These are phyloP conservation scores for Sechiopsis laciniata DNA, from an alignment of 306 rosid species.

Conservation along the genomic window DNA sequence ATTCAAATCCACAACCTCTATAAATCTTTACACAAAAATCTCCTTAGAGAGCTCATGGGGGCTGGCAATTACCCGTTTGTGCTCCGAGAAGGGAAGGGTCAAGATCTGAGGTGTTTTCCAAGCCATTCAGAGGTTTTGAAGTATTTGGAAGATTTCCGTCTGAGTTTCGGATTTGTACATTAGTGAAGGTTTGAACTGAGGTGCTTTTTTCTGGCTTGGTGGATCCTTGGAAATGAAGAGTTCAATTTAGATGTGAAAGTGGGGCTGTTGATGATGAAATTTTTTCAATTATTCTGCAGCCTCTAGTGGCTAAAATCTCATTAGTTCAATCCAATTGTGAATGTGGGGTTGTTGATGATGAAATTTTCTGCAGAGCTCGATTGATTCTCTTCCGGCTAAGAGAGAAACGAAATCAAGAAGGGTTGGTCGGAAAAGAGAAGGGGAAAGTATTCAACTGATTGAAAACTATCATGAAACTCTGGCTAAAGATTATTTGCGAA, in stretches of 20 bases:
- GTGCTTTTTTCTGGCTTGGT: slow-evolving; percentile 29
- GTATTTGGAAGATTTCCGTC: slow-evolving; percentile 38
- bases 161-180: slow-evolving; percentile 30
- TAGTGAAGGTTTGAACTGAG: slow-evolving; percentile 36
- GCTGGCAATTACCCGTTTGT: slow-evolving; percentile 54
- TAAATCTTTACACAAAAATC: slow-evolving; percentile 60
- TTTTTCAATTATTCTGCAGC: too few species aligned
- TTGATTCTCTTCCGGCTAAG: too few species aligned
- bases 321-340: too few species aligned
- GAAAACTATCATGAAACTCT: too few species aligned
- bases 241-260: slow-evolving; percentile 27
- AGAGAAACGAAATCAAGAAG: too few species aligned
- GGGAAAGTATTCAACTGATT: too few species aligned
- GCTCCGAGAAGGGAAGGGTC: slow-evolving; percentile 22
- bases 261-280: slow-evolving; percentile 21
- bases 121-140: slow-evolving; percentile 41
- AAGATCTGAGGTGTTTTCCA: slow-evolving; percentile 45
- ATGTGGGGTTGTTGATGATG: too few species aligned
- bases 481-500: too few species aligned
- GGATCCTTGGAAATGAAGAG: slow-evolving; percentile 30
- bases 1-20: slow-evolving; percentile 51
- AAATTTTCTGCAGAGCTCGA: too few species aligned
- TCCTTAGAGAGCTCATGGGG: slow-evolving; percentile 72
- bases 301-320: too few species aligned
- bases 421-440: too few species aligned